Evolutionary conservation across 352 stramenopile genomes (phyloP).

Genomic region (Phytophthora sp.): DNA sequence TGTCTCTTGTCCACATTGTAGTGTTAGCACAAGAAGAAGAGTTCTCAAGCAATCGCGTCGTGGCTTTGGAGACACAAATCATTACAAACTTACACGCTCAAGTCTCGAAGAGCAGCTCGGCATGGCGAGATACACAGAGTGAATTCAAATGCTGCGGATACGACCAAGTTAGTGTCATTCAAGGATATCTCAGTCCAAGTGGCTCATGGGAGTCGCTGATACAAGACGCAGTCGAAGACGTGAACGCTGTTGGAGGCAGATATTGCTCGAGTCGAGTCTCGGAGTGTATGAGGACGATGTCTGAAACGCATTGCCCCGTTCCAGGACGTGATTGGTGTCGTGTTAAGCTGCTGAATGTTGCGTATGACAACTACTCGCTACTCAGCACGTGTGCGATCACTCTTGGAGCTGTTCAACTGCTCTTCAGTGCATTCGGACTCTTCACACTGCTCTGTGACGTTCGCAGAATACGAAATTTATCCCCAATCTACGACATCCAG

Average conservation of each 20-base stretch:
- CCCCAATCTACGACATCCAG: no score
- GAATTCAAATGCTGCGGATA: conserved; percentile 68
- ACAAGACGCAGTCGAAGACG: conserved; percentile 37
- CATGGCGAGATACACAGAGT: conserved; percentile 57
- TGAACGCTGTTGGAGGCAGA: conserved; percentile 46
- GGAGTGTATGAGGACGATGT: conserved; percentile 23
- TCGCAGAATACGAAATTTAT: conserved; percentile 51
- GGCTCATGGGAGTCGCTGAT: conserved; percentile 44
- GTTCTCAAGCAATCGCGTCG: conserved; percentile 43
- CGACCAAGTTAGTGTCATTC: conserved; percentile 16
- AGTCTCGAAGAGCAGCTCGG: conserved; percentile 28
- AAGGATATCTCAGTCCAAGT: conserved; percentile 24
- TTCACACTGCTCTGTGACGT: conserved; percentile 73
- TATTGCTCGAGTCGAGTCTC: conserved; percentile 42
- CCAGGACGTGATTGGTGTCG: conserved; percentile 55
- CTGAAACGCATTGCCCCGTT: conserved; percentile 49
- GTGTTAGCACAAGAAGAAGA: conserved; percentile 38
- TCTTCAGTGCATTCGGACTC: conserved; percentile 53
- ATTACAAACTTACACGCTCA: conserved; percentile 50
- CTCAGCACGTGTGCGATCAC: conserved; percentile 52
- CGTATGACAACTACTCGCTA: conserved; percentile 54
- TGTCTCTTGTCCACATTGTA: conserved; percentile 51
- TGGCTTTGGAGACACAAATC: conserved; percentile 53
- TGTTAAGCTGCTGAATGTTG: conserved; percentile 46
- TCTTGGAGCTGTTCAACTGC: conserved; percentile 49